Evolutionary conservation across 2,329 filamentous ascomycete genomes (phyloP).

Genomic region (Nannizziopsis arthrosporioides): DNA sequence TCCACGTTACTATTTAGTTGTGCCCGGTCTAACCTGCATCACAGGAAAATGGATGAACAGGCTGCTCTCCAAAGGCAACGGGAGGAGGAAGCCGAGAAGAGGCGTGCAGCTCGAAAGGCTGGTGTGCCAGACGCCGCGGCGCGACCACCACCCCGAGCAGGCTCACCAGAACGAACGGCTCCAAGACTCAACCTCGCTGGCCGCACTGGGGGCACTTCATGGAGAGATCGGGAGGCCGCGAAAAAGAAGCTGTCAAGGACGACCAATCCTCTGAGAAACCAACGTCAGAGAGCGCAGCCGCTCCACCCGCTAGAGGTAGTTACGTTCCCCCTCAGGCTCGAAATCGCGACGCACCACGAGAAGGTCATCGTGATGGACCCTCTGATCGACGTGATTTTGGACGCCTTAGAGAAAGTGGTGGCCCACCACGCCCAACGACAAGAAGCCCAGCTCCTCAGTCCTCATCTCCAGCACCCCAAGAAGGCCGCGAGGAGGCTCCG

Average conservation of each 20-base stretch:
- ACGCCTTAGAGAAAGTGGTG: not conserved
- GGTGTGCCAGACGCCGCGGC: slow-evolving; percentile 29
- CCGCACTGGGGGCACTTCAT: slow-evolving; percentile 37
- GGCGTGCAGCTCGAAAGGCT: slow-evolving; percentile 56
- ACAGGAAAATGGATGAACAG: slow-evolving; percentile 50
- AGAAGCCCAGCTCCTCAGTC: slow-evolving; percentile 10
- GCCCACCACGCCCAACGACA: slow-evolving; percentile 8
- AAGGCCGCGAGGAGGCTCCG: slow-evolving; percentile 6
- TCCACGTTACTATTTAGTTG: not conserved
- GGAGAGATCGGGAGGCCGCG: slow-evolving; percentile 50
- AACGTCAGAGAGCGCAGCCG: slow-evolving; percentile 19
- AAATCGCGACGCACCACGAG: slow-evolving; percentile 10
- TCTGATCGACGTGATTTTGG: slow-evolving; percentile 9
- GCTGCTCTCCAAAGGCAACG: slow-evolving; percentile 60
- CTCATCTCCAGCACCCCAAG: slow-evolving; percentile 10
- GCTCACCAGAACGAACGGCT: slow-evolving; percentile 41
- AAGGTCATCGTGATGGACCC: slow-evolving; percentile 9
- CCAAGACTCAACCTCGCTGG: slow-evolving; percentile 46
- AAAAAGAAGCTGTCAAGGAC: slow-evolving; percentile 28
- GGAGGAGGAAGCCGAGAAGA: slow-evolving; percentile 78
- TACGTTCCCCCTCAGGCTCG: slow-evolving; percentile 16
- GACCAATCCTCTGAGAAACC: slow-evolving; percentile 19
- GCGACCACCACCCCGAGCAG: slow-evolving; percentile 37
- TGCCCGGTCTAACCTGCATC: slow-evolving; percentile 8
- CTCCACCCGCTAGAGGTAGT: slow-evolving; percentile 15